These are phyloP conservation scores for Neoscytalidium dimidiatum DNA, from an alignment of 2,329 filamentous ascomycete genomes.

Conservation along the genomic window DNA sequence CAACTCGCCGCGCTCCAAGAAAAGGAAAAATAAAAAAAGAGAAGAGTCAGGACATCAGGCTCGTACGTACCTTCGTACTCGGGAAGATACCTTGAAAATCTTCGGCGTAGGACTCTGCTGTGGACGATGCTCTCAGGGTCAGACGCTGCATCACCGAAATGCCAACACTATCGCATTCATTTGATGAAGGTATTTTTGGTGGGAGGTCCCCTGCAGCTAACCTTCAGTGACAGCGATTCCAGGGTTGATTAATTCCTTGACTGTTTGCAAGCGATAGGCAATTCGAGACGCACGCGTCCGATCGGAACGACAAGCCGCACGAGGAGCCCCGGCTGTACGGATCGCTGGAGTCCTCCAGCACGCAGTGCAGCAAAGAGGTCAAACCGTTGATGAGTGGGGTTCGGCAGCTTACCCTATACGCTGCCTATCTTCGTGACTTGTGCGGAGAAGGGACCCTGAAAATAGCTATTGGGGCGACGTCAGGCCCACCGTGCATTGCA, in stretches of 20 bases:
- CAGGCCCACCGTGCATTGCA: slow-evolving; percentile 1
- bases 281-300: not conserved
- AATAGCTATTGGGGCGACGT: not conserved
- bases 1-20: not conserved
- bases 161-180: not conserved
- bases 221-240: not conserved
- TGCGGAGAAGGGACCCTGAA: slow-evolving; percentile 7
- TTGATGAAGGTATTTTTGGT: not conserved
- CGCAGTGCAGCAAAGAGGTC: not conserved
- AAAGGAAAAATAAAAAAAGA: too few species aligned
- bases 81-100: not conserved
- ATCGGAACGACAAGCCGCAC: not conserved
- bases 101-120: not conserved
- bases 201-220: not conserved
- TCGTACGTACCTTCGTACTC: not conserved
- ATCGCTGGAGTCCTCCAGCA: not conserved
- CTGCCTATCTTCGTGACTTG: not conserved
- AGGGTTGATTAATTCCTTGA: not conserved
- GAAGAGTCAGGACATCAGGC: too few species aligned
- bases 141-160: not conserved
- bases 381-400: not conserved
- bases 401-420: slow-evolving; percentile 6
- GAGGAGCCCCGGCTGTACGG: not conserved
- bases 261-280: not conserved
- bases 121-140: not conserved